phyloP scores from a whole-genome alignment of 192 early-diverging fungal genomes.

The Linnemannia zychae region DNA sequence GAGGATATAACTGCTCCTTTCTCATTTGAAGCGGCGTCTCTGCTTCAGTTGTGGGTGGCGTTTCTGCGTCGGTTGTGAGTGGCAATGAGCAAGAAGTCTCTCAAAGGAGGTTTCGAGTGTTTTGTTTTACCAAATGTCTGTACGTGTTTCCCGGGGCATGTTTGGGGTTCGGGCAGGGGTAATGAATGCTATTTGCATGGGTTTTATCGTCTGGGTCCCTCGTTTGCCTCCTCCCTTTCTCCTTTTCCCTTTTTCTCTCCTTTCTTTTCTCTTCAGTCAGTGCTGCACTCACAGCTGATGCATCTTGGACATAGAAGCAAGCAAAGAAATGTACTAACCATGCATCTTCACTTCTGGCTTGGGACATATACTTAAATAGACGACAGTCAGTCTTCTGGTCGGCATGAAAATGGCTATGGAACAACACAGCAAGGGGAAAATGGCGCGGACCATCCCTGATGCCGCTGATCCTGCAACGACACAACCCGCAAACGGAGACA shows the following conservation, averaged over 20 bases:
- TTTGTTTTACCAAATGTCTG: not conserved
- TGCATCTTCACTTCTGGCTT: not conserved
- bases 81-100: not conserved
- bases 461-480: not conserved
- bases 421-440: constrained; percentile 22
- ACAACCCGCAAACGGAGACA: not conserved
- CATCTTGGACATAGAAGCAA: not conserved
- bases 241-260: not conserved
- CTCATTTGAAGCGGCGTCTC: not conserved
- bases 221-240: not conserved
- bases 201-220: not conserved
- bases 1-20: not conserved
- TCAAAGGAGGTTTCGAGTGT: not conserved
- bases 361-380: constrained; percentile 19
- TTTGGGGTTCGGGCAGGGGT: not conserved
- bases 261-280: no score
- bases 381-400: constrained; percentile 31
- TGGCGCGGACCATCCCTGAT: not conserved
- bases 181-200: no score
- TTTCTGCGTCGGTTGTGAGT: not conserved
- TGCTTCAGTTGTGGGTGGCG: not conserved
- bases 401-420: constrained; percentile 47
- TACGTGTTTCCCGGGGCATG: not conserved
- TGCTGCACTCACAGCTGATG: no score
- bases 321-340: not conserved